These are phyloP conservation scores for Eimeria nieschulzi DNA, from an alignment of 169 alveolate species.

Conservation along the genomic window DNA sequence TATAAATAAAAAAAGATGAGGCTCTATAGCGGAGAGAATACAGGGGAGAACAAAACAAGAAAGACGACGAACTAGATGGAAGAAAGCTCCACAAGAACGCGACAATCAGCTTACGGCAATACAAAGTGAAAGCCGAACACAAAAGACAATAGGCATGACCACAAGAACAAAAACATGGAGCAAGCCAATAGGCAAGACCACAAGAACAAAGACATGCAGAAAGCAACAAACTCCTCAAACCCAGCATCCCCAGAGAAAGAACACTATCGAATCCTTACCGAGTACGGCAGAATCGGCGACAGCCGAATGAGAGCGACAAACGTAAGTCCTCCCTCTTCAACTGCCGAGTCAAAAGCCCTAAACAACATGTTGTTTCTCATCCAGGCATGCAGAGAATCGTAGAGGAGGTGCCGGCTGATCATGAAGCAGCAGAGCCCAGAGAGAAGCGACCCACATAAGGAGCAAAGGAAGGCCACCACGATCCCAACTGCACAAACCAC, in stretches of 20 bases:
- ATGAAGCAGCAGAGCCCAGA: conserved; percentile 25
- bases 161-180: too few species aligned
- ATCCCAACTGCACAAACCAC: conserved; percentile 28
- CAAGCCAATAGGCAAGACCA: neutral
- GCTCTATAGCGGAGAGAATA: too few species aligned
- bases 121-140: too few species aligned
- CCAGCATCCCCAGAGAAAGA: too few species aligned
- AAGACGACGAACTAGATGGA: too few species aligned
- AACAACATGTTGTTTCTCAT: neutral
- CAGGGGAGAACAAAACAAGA: too few species aligned
- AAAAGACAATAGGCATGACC: too few species aligned
- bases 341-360: conserved; percentile 54
- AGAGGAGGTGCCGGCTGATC: conserved; percentile 6
- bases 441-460: neutral
- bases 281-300: conserved; percentile 61
- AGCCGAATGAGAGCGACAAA: conserved; percentile 67
- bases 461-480: conserved; percentile 23
- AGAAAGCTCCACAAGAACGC: too few species aligned
- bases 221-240: neutral
- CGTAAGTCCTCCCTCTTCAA: conserved; percentile 61
- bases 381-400: neutral
- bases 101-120: too few species aligned
- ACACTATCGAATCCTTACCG: neutral
- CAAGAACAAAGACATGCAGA: neutral
- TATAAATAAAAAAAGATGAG: too few species aligned